These are phyloP conservation scores for Candida easanensis DNA, from an alignment of 805 yeast genomes.

Conservation along the genomic window DNA sequence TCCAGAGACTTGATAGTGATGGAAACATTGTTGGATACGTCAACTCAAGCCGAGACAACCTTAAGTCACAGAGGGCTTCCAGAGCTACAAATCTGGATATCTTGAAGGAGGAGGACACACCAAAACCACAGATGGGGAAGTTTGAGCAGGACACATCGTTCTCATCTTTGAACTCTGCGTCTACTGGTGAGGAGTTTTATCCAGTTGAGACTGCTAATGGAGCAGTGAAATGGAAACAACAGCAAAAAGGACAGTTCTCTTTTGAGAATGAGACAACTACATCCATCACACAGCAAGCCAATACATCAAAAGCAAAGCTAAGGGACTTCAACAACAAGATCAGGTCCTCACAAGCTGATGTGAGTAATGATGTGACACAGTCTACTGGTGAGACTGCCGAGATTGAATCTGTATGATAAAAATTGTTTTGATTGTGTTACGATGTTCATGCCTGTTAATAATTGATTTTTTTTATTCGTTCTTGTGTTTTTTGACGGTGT, in stretches of 20 bases:
- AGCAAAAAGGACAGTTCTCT: conserved; percentile 24
- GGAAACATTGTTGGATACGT: conserved; percentile 26
- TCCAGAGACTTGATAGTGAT: conserved; percentile 27
- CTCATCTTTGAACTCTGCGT: conserved; percentile 19
- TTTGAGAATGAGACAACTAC: conserved; percentile 28
- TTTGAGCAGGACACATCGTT: conserved; percentile 21
- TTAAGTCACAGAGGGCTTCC: conserved; percentile 19
- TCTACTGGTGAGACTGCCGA: conserved; percentile 29
- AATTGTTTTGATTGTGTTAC: background rate
- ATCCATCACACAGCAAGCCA: conserved; percentile 22
- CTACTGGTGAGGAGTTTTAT: conserved; percentile 27
- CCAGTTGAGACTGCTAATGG: conserved; percentile 22
- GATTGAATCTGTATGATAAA: conserved; percentile 25
- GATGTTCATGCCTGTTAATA: conserved; percentile 2
- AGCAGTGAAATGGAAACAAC: conserved; percentile 23
- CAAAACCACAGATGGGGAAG: conserved; percentile 8
- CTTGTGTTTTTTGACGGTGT: background rate
- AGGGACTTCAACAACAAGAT: conserved; percentile 34
- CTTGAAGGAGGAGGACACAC: conserved; percentile 23
- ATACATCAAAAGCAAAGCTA: conserved; percentile 32
- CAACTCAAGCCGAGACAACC: conserved; percentile 7
- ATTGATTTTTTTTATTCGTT: background rate
- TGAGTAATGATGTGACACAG: conserved; percentile 29
- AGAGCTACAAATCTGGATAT: conserved; percentile 25
- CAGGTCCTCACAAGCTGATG: conserved; percentile 28